Evolutionary conservation across 331 rosid genomes (phyloP).

Genomic region (Telfairia occidentalis): DNA sequence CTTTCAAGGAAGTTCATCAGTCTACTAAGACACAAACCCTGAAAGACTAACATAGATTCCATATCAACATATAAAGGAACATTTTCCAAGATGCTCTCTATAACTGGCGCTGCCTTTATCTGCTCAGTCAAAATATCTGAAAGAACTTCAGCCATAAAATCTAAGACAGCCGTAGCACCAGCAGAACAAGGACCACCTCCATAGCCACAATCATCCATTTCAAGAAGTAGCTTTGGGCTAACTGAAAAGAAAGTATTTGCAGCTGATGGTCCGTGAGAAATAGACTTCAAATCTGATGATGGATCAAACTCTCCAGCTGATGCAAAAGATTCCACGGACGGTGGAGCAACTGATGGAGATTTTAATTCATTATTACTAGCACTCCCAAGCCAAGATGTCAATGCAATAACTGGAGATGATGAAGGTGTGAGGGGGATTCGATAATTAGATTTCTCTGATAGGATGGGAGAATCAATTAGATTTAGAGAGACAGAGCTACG

Average conservation of each 20-base stretch:
- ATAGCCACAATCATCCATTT: constrained; percentile 82
- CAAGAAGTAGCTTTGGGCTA: constrained; percentile 72
- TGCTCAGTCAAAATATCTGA: constrained; percentile 89
- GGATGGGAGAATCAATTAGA: constrained; percentile 60
- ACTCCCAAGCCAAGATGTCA: constrained; percentile 87
- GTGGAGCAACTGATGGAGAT: constrained; percentile 45
- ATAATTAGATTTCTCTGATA: constrained; percentile 71
- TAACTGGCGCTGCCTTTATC: constrained; percentile 57
- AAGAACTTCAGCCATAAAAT: constrained; percentile 94
- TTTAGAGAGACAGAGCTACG: constrained; percentile 59
- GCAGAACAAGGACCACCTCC: constrained; percentile 99
- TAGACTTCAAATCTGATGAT: constrained; percentile 53
- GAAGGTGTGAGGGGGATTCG: constrained; percentile 40
- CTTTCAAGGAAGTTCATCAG: constrained; percentile 95
- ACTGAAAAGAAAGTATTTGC: constrained; percentile 49
- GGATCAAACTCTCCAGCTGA: constrained; percentile 49
- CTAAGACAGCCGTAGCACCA: constrained; percentile 90
- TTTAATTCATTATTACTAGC: constrained; percentile 42
- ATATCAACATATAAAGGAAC: constrained; percentile 69
- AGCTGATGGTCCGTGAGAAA: constrained; percentile 49
- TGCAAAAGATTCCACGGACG: constrained; percentile 57
- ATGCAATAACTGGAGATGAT: constrained; percentile 58
- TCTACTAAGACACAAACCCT: constrained; percentile 88
- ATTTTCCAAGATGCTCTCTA: constrained; percentile 85
- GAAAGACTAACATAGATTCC: constrained; percentile 80